Conservation (phyloP, 345 rosid genomes). For the Anacardium occidentale region DNA sequence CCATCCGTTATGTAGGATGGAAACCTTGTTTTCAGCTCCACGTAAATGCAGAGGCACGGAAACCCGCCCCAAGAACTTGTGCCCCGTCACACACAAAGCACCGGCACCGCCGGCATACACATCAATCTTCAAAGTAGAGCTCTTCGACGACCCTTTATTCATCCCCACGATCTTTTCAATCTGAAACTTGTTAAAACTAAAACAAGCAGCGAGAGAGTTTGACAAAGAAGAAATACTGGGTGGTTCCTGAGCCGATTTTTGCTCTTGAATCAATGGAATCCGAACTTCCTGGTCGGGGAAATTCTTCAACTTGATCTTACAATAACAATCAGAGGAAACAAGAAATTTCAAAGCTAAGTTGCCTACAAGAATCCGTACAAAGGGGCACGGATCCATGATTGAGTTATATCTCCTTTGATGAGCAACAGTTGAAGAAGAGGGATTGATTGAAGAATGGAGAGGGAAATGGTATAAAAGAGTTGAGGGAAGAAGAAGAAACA, state of each 20-base stretch:
- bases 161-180: constrained; percentile 35
- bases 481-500: constrained; percentile 30
- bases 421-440: too few species aligned
- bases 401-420: too few species aligned
- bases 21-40: constrained; percentile 50
- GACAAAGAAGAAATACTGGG: constrained; percentile 14
- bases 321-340: constrained; percentile 37
- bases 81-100: constrained; percentile 40
- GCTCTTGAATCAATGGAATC: constrained; percentile 34
- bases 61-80: constrained; percentile 58
- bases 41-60: constrained; percentile 58
- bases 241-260: constrained; percentile 20
- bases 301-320: constrained; percentile 60
- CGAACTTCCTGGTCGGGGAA: constrained; percentile 49
- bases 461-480: not conserved
- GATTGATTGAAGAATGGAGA: not conserved
- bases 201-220: constrained; percentile 62
- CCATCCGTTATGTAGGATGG: constrained; percentile 77
- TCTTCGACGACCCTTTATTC: constrained; percentile 24
- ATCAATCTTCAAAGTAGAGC: constrained; percentile 37
- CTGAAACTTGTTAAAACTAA: constrained; percentile 51
- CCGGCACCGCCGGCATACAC: constrained; percentile 43
- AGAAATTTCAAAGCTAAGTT: constrained; percentile 68
- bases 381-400: constrained; percentile 93
- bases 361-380: constrained; percentile 74